Base-by-base conservation (phyloP, 2,329 filamentous ascomycete species). In the Colletotrichum spinosum region DNA sequence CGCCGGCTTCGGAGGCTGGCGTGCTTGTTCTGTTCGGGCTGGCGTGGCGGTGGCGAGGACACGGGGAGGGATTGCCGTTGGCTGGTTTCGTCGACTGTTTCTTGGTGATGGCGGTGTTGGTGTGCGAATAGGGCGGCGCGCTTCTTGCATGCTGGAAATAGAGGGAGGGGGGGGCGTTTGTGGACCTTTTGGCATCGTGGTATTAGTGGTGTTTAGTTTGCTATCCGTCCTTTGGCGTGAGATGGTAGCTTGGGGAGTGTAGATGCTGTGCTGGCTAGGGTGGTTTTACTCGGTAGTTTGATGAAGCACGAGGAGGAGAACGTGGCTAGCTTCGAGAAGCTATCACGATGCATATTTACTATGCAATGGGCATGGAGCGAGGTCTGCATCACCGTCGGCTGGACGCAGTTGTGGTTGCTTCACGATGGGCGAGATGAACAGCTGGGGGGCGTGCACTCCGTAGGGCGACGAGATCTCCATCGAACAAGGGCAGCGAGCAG, bases 21-120 rank as follows among this genome's bases (percentile, higher is more conserved):
- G 10, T 33, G 53, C 33, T 39, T 45, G 12, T 48, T 50, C 15
- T 52, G 42, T 41, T 44, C 60, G 48, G 55, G 48, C 48, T 41
- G 52, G n/a, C 41, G 59, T 48, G 39, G 59, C 53, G 52, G 53
- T 39, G 53, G 52, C 52, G 38, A 46, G 17, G 6, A 38, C 39
- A 39, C 33, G 50, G 48, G 50, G 56, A 49, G 45, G 59, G 46
- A 13, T 48, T 12, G 46, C 48, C 34, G 61, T 38, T 55, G 57
- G 46, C 62, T 56, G 62, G 52, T 65, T 65, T 56, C 57, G 62
- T 65, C 46, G 9, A 61, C 3, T 5, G 25, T 57, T 45, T 52
- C 37, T 39, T 35, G 15, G 11, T 41, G 57, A 52, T 13, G 17
- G 11, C 38, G 38, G 25, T 53, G 6, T 11, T 5, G 25, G 25